These are phyloP conservation scores for Aspergillus homomorphus DNA, from an alignment of 495 filamentous ascomycete species.

Conservation along the genomic window DNA sequence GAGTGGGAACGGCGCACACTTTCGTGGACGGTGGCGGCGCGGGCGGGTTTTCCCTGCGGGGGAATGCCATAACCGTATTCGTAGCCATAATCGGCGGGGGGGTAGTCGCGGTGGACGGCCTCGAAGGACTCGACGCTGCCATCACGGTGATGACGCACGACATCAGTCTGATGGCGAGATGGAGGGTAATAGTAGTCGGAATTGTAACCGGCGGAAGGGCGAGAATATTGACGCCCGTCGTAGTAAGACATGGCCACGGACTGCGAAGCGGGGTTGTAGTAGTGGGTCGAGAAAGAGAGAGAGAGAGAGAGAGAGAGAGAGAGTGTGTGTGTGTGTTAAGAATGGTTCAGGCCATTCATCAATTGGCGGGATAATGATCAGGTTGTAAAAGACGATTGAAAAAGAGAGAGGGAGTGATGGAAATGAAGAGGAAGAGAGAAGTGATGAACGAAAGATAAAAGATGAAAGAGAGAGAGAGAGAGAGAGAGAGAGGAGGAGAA, in stretches of 20 bases:
- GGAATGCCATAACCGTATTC: conserved; percentile 48
- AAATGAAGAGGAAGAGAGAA: conserved; percentile 8
- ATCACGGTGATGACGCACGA: conserved; percentile 50
- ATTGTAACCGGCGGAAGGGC: conserved; percentile 29
- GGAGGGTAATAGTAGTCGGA: conserved; percentile 32
- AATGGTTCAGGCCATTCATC: too few relatives aligned
- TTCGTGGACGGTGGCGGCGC: conserved; percentile 27
- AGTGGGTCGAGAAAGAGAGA: conserved; percentile 6
- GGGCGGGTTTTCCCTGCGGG: conserved; percentile 36
- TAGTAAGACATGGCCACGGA: conserved; percentile 38
- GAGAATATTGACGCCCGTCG: conserved; percentile 35
- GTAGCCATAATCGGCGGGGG: conserved; percentile 49
- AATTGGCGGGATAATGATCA: too few relatives aligned
- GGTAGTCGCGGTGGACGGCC: conserved; percentile 66
- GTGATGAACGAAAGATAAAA: conserved; percentile 6
- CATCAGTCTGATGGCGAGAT: conserved; percentile 31
- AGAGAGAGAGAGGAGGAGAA: background rate
- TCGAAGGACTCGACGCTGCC: conserved; percentile 63
- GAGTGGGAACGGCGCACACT: conserved; percentile 41
- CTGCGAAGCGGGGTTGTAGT: conserved; percentile 9
- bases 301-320: conserved; percentile 10
- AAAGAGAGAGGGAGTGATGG: background rate
- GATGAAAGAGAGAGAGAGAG: background rate
- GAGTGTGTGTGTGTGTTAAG: conserved; percentile 12
- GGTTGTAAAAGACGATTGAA: conserved; percentile 1